Evolutionary conservation across 768 basidiomycete genomes (phyloP).

Genomic region (Naganishia kalamii): DNA sequence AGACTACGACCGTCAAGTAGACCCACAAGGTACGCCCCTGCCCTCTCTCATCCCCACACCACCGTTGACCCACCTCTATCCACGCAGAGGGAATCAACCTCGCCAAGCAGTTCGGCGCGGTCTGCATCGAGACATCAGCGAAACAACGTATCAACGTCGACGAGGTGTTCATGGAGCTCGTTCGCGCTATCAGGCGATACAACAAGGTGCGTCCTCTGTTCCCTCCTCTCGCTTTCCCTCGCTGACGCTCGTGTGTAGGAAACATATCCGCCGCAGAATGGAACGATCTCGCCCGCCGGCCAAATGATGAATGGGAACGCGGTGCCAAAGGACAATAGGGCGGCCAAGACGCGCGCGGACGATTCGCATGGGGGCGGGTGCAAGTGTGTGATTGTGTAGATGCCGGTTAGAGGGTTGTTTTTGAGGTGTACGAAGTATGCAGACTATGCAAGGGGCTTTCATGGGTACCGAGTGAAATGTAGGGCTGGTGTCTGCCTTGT

Average conservation of each 20-base stretch:
- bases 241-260: no score
- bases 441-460: no score
- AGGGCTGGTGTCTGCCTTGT: no score
- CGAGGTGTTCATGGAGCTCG: constrained; percentile 86
- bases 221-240: background rate
- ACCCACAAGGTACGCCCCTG: constrained; percentile 67
- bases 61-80: background rate
- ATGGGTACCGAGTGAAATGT: no score
- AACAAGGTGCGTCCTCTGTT: constrained; percentile 61
- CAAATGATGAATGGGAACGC: constrained; percentile 21
- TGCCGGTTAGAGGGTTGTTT: no score
- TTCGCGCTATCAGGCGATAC: constrained; percentile 86
- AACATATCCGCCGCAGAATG: constrained; percentile 37
- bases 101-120: constrained; percentile 88
- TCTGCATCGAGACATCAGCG: constrained; percentile 92
- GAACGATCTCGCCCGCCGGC: constrained; percentile 31
- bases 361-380: constrained; percentile 19
- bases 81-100: constrained; percentile 87
- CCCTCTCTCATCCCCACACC: background rate
- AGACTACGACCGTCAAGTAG: constrained; percentile 92
- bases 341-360: constrained; percentile 9
- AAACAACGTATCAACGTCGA: constrained; percentile 96
- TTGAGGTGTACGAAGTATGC: no score
- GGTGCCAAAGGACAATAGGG: constrained; percentile 23
- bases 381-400: constrained; percentile 20